Conservation (phyloP, 768 basidiomycete genomes). For the Pisolithus albus region DNA sequence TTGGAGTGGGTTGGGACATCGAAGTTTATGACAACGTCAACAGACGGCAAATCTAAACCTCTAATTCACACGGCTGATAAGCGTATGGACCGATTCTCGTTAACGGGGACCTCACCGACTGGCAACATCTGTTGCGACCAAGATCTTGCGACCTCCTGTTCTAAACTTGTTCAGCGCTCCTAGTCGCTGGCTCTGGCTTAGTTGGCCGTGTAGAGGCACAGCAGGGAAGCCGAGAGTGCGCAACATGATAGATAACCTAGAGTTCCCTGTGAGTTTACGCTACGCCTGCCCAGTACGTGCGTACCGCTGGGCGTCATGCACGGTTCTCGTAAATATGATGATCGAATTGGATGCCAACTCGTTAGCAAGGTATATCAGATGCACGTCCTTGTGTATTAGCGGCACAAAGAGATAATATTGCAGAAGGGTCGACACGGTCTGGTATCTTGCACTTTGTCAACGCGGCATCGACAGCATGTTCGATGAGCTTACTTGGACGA, state of each 20-base stretch:
- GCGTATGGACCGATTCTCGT: neutral
- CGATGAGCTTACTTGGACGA: constrained; percentile 67
- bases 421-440: constrained; percentile 89
- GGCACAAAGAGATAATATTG: constrained; percentile 97
- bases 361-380: constrained; percentile 85
- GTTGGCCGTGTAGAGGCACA: constrained; percentile 91
- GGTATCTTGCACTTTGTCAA: constrained; percentile 57
- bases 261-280: neutral
- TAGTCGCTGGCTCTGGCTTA: constrained; percentile 88
- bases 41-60: constrained; percentile 91
- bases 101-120: constrained; percentile 53
- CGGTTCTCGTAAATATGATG: constrained; percentile 95
- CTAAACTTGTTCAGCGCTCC: constrained; percentile 95
- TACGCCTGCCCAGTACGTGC: constrained; percentile 4
- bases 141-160: constrained; percentile 80
- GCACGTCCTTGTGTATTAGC: constrained; percentile 83
- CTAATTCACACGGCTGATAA: constrained; percentile 30
- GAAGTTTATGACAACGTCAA: constrained; percentile 96
- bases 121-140: constrained; percentile 96
- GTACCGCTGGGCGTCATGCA: constrained; percentile 83
- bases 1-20: constrained; percentile 97
- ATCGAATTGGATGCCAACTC: constrained; percentile 86
- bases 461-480: neutral
- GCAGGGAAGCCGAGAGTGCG: constrained; percentile 90
- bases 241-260: constrained; percentile 79